Base-by-base conservation (phyloP, 2,329 filamentous ascomycete genomes). In the Trichoderma sp. region DNA sequence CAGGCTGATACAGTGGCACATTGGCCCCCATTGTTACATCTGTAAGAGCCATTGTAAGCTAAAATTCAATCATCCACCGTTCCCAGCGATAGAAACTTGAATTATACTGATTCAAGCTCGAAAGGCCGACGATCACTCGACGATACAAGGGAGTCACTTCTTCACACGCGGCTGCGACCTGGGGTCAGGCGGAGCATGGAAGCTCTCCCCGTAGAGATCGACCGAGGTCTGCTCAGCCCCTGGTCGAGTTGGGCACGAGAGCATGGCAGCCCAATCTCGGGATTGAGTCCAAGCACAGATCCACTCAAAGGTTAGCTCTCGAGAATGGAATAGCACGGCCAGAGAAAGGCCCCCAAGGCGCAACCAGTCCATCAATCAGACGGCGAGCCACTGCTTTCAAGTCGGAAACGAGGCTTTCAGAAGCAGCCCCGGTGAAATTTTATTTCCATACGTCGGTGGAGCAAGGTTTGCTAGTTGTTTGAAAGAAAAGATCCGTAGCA, bases 221-320 rank as follows among this genome's bases (percentile, higher is more conserved):
- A 52, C 66, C 58, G 58, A 54, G 51, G 37, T 28, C 26, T 68
- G 28, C 56, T 64, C 51, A n/a, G 28, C 21, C 58, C 66, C 66
- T 52, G n/a, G 66, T 68, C 52, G 18, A 8, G 37, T 68, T 68
- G 66, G 66, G 66, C 66, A 63, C 46, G 39, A 63, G 56, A 63
- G 56, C 24, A 61, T 52, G 37, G 66, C 58, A 68, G 66, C 66
- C 66, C 66, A 68, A 68, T 52, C 39, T 58, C 24, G 30, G 13
- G 24, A 24, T 34, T 55, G 32, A 55, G 58, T 49, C n/a, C 4
- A 49, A 49, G 2, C 39, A 28, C 28, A 13, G 52, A 46, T 56
- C 66, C 66, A 63, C 66, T 39, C 66, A 14, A 64, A 28, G 26
- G 52, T 24, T 58, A 46, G 61, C 52, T 21, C 21, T 66, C 37